Conservation (phyloP, 225 moss, liverwort and hornwort genomes). For the Rhytidiadelphus loreus region DNA sequence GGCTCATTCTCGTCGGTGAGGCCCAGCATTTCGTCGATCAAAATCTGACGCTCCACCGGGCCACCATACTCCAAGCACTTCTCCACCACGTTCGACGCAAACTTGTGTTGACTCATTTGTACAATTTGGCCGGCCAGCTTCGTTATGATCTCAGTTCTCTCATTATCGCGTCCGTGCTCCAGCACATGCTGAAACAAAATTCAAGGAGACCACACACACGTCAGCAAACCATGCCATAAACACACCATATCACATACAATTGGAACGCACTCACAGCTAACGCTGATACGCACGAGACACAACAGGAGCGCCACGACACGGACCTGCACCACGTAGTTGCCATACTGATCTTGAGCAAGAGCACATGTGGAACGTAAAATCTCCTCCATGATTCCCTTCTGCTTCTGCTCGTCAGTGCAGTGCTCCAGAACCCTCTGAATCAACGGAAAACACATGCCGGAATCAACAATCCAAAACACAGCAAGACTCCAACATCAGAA, state of each 20-base stretch:
- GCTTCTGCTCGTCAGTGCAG: conserved; percentile 86
- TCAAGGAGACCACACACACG: not conserved
- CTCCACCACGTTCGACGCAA: conserved; percentile 87
- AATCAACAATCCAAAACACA: not conserved
- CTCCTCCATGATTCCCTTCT: conserved; percentile 83
- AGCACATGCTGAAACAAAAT: conserved; percentile 58
- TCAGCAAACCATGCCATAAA: not conserved
- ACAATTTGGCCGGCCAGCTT: conserved; percentile 94
- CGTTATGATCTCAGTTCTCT: conserved; percentile 76
- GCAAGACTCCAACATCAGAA: not conserved
- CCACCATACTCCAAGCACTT: conserved; percentile 91
- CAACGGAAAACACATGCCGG: not conserved
- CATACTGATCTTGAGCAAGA: conserved; percentile 83
- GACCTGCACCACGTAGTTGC: conserved; percentile 89
- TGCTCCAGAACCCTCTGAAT: conserved; percentile 82
- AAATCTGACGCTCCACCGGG: conserved; percentile 83
- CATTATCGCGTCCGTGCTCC: conserved; percentile 69
- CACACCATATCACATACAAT: not conserved
- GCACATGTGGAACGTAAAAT: conserved; percentile 70
- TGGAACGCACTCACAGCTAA: not conserved
- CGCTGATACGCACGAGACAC: too few species aligned
- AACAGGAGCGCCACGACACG: not conserved
- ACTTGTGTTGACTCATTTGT: conserved; percentile 97
- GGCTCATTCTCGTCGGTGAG: conserved; percentile 97
- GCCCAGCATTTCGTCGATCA: conserved; percentile 96